Conservation (phyloP, 2,329 filamentous ascomycete genomes). For the Pseudogymnoascus sp. region DNA sequence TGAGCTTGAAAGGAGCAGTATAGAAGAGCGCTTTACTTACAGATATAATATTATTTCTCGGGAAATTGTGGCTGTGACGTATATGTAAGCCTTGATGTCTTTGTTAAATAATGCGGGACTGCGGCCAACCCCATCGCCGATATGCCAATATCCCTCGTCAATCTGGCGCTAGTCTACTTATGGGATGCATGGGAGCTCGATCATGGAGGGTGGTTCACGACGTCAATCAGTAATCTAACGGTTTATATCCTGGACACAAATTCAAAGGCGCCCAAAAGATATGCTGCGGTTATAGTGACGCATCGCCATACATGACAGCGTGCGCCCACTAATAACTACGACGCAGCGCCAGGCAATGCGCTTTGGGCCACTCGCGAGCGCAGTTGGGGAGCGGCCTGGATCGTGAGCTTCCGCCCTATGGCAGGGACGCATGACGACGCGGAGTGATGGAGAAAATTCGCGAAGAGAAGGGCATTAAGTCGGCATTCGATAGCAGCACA, state of each 20-base stretch:
- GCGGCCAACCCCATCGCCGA: neutral
- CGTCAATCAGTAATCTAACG: neutral
- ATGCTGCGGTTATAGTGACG: neutral
- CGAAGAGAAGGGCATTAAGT: constrained; percentile 52
- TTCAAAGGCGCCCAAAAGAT: neutral
- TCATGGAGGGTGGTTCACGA: neutral
- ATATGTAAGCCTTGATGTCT: constrained; percentile 8
- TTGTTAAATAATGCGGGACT: constrained; percentile 8
- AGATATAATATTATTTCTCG: neutral
- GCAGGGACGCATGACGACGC: neutral
- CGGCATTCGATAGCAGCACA: constrained; percentile 74
- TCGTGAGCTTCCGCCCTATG: constrained; percentile 2
- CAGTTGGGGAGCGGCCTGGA: neutral
- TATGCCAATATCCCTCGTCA: constrained; percentile 7
- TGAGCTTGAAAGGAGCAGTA: neutral
- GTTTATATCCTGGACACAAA: neutral
- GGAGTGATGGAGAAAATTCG: constrained; percentile 33
- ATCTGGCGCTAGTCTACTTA: constrained; percentile 7
- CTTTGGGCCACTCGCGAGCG: neutral
- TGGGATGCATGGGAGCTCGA: neutral
- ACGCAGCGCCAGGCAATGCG: constrained; percentile 4
- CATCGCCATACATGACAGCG: neutral
- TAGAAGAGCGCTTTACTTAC: neutral
- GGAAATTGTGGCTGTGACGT: constrained; percentile 6
- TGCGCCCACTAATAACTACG: neutral